Percentiles rank a stretch among this genome's conserved stretches.
These are phyloP conservation scores for Aureobasidium sp. DNA, from an alignment of 2,329 filamentous ascomycete genomes.

Conservation along the genomic window DNA sequence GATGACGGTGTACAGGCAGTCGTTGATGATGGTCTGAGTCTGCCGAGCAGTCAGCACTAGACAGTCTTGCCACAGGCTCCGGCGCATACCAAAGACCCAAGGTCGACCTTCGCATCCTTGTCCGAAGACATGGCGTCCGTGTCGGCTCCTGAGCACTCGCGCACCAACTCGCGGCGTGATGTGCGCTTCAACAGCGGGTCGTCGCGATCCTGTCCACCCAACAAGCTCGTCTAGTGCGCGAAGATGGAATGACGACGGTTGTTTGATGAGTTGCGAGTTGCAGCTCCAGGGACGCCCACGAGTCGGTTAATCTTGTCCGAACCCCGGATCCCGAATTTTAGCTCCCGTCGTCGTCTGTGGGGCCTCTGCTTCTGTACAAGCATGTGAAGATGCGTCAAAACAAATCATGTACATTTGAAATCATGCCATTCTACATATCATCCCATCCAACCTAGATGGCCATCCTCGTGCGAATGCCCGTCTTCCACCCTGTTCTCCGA, in stretches of 20 bases:
- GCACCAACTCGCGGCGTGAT: neutral
- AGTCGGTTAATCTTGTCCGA: neutral
- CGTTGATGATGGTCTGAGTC: constrained; percentile 58
- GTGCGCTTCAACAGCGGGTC: neutral
- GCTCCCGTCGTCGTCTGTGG: neutral
- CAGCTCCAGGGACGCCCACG: neutral
- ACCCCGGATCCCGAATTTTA: constrained; percentile 4
- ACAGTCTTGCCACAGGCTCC: neutral
- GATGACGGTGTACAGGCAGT: constrained; percentile 66
- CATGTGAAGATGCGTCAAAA: neutral
- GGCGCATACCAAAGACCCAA: constrained; percentile 5
- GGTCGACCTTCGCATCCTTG: constrained; percentile 12
- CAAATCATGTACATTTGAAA: constrained; percentile 6
- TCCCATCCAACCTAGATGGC: neutral
- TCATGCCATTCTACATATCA: constrained; percentile 1
- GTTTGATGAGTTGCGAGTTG: neutral
- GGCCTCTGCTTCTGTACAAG: neutral
- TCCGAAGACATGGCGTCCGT: constrained; percentile 3
- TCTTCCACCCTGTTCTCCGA: neutral
- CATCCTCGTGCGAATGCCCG: neutral
- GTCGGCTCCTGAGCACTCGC: neutral
- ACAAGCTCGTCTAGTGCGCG: neutral
- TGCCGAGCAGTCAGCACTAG: neutral
- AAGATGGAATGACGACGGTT: neutral
- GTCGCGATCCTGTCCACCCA: neutral